These are phyloP conservation scores for Nannochloropsis granulata DNA, from an alignment of 108 stramenopile species.

Conservation along the genomic window DNA sequence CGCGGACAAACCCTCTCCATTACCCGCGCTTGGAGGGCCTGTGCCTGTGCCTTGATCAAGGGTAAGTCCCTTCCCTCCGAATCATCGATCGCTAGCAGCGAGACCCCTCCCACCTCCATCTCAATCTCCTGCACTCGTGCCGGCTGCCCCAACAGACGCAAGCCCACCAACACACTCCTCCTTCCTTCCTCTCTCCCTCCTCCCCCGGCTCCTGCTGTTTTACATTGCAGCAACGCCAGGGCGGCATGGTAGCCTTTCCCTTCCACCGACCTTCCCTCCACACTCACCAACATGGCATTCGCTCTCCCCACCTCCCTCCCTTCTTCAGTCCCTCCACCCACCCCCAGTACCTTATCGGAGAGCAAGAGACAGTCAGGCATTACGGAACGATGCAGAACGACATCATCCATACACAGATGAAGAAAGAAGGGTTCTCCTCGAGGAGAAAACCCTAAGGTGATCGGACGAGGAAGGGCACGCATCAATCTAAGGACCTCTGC, in stretches of 20 bases:
- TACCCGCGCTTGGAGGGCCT: not conserved
- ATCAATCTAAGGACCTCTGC: not conserved
- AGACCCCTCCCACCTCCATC: not conserved
- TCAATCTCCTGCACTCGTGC: not conserved
- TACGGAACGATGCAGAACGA: not conserved
- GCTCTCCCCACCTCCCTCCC: not conserved
- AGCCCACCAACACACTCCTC: not conserved
- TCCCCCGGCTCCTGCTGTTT: not conserved
- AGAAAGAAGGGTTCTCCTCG: not conserved
- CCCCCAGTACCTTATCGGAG: not conserved
- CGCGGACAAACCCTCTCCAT: not conserved
- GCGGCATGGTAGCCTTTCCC: not conserved
- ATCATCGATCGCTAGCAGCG: constrained; percentile 16
- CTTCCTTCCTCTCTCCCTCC: not conserved
- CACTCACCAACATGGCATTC: not conserved
- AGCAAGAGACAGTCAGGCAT: not conserved
- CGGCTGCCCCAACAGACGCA: not conserved
- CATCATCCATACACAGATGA: not conserved
- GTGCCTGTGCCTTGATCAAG: not conserved
- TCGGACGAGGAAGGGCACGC: not conserved
- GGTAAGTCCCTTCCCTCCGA: constrained; percentile 18
- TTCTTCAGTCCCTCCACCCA: not conserved
- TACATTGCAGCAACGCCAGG: not conserved
- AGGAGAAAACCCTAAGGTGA: not conserved
- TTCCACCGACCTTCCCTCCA: not conserved